phyloP scores from a whole-genome alignment of 805 yeast species.

The Kluyveromyces lactis region DNA sequence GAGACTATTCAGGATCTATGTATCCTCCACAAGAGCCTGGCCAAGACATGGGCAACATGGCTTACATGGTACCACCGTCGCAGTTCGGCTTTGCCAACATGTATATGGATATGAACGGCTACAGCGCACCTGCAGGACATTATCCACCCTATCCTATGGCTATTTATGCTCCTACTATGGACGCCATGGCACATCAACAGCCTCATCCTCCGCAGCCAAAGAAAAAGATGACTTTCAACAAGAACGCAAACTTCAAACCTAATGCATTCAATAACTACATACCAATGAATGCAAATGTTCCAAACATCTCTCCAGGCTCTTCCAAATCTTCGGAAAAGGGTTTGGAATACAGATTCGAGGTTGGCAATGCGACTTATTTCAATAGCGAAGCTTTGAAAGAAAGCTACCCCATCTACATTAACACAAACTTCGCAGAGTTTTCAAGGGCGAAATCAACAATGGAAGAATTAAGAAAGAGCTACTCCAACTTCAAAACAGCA shows the following conservation, averaged over 20 bases:
- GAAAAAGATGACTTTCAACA: slow-evolving; percentile 3
- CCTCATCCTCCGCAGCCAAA: slow-evolving; percentile 1
- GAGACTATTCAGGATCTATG: slow-evolving; percentile 5
- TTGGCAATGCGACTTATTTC: slow-evolving; percentile 7
- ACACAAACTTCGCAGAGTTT: slow-evolving; percentile 25
- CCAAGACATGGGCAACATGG: slow-evolving; percentile 4
- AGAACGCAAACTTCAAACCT: slow-evolving; percentile 4
- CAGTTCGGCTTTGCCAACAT: slow-evolving; percentile 5
- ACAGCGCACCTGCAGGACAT: slow-evolving; percentile 3
- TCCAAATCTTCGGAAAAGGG: slow-evolving; percentile 1
- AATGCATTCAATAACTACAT: slow-evolving; percentile 1
- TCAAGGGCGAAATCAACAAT: slow-evolving; percentile 24
- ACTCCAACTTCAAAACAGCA: slow-evolving; percentile 1
- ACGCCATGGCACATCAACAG: slow-evolving; percentile 3
- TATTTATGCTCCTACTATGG: slow-evolving; percentile 3
- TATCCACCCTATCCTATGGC: slow-evolving; percentile 5
- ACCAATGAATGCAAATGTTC: not conserved
- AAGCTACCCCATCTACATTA: slow-evolving; percentile 25
- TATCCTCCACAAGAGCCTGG: slow-evolving; percentile 3
- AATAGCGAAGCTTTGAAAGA: slow-evolving; percentile 10
- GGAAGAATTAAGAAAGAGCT: slow-evolving; percentile 12
- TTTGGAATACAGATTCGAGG: slow-evolving; percentile 9
- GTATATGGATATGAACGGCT: slow-evolving; percentile 5
- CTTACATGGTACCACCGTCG: slow-evolving; percentile 3
- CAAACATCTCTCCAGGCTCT: not conserved